phyloP scores from a whole-genome alignment of 192 early-diverging fungal species.

The Podila verticillata region DNA sequence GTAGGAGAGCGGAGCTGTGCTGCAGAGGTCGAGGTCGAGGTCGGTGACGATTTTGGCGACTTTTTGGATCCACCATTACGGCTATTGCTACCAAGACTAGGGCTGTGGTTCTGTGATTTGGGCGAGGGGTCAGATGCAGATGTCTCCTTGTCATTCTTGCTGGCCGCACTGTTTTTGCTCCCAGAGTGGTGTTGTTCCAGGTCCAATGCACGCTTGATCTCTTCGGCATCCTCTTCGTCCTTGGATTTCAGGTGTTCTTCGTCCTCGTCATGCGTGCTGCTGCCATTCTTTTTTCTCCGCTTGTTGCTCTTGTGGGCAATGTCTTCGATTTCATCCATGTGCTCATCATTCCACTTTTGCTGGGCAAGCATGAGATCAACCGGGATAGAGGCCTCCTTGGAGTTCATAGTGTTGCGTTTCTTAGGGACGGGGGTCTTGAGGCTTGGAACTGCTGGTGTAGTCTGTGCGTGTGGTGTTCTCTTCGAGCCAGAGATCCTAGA shows the following conservation, averaged over 20 bases:
- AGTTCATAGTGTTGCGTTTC: conserved; percentile 64
- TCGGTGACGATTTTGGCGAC: neutral
- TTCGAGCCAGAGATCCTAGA: conserved; percentile 29
- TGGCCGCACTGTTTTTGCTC: neutral
- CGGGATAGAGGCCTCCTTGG: conserved; percentile 62
- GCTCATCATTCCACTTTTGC: conserved; percentile 50
- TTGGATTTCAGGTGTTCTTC: neutral
- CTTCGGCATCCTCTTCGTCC: neutral
- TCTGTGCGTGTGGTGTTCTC: neutral
- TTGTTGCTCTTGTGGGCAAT: conserved; percentile 10
- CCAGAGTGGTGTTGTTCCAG: neutral
- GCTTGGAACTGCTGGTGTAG: neutral
- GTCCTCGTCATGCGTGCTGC: conserved; percentile 18
- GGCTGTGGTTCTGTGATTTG: no score
- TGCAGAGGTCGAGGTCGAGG: neutral
- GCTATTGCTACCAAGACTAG: no score
- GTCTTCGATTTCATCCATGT: conserved; percentile 43
- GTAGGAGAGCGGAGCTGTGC: neutral
- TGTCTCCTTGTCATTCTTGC: neutral
- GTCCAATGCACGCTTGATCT: neutral
- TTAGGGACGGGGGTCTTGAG: conserved; percentile 31
- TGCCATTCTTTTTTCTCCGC: conserved; percentile 41
- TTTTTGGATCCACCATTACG: neutral
- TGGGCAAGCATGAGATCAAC: conserved; percentile 56
- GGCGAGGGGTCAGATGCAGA: no score